Base-by-base conservation (phyloP, 1,284 basidiomycete species). In the Bjerkandera adusta region DNA sequence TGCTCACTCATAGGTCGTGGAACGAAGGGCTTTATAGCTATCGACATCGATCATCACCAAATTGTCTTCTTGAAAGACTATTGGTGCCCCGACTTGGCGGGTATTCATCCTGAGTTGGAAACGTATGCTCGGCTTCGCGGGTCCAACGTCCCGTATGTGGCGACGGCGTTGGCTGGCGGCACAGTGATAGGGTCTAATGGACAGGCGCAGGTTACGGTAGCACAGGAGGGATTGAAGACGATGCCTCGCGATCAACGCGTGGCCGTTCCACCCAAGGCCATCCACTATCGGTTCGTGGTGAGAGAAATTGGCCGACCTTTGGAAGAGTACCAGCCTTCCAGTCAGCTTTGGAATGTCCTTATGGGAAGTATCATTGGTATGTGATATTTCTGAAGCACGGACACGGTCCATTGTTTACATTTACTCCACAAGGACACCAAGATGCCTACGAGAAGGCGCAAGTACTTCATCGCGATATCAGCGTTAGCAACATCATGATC, bases 401-500 rank as follows among this genome's bases (percentile, higher is more conserved):
- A 8, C 32, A 15, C 32, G 3, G 16, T 16, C n/a, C 5, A 5
- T 8, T 12, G 3, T 36, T n/a, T 13, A n/a, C 22, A 6, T 10
- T 20, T 33, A 10, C 6, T 41, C 10, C 18, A 24, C 8, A 33
- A 56, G 54, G 36, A 13, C 54, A 56, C 24, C 20, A 35, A 13
- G 36, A 34, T 18, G 49, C 47, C 2, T 51, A 49, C 40, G 26
- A 27, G 10, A 44, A 42, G 20, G 54, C 54, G 5, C 18, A 26
- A 2, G 16, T 57, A 12, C 44, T 57, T n/a, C 55, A 57, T 41
- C 37, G 43, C 13, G 48, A 57, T 33, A 33, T 53, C 44, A 57
- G 55, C 27, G 37, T 26, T 13, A 44, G 37, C 7, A 57, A 55
- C 35, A 50, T 55, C 25, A 30, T 55, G 29, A 53, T 52, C 12